phyloP scores from a whole-genome alignment of 179 eudicot genomes.

The Silene vulgaris region DNA sequence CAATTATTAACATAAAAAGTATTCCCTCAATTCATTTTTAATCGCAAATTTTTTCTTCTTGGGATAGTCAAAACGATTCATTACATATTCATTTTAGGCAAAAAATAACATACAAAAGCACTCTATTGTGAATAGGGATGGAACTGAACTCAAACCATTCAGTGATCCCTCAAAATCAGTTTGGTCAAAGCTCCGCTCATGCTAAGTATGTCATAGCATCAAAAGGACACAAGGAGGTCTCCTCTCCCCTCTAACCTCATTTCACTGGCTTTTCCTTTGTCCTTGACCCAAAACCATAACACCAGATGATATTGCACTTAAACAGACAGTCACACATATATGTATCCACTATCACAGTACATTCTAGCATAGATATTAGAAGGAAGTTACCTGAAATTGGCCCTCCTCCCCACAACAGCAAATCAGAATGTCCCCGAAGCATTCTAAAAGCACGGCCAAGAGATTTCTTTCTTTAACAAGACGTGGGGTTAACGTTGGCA shows the following conservation, averaged over 20 bases:
- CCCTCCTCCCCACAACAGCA: conserved; percentile 73
- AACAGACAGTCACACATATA: not conserved
- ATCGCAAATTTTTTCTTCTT: not conserved
- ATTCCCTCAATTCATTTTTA: not conserved
- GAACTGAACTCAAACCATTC: no score
- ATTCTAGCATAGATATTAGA: not conserved
- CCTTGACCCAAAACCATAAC: no score
- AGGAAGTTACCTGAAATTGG: conserved; percentile 54
- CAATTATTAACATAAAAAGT: not conserved
- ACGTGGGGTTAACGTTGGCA: conserved; percentile 79
- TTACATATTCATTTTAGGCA: no score
- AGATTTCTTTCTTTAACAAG: conserved; percentile 82
- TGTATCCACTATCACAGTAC: not conserved
- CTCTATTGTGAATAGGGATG: no score
- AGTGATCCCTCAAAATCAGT: no score
- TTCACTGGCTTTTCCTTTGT: not conserved
- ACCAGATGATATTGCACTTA: not conserved
- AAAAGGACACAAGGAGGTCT: not conserved
- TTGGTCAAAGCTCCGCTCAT: not conserved
- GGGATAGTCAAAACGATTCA: not conserved
- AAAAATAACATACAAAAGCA: no score
- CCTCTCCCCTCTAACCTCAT: not conserved
- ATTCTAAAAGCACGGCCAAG: conserved; percentile 60
- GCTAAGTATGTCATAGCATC: not conserved
- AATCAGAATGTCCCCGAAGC: conserved; percentile 55